Base-by-base conservation (phyloP, 805 yeast genomes). In the Ogataea nitratoaversa region DNA sequence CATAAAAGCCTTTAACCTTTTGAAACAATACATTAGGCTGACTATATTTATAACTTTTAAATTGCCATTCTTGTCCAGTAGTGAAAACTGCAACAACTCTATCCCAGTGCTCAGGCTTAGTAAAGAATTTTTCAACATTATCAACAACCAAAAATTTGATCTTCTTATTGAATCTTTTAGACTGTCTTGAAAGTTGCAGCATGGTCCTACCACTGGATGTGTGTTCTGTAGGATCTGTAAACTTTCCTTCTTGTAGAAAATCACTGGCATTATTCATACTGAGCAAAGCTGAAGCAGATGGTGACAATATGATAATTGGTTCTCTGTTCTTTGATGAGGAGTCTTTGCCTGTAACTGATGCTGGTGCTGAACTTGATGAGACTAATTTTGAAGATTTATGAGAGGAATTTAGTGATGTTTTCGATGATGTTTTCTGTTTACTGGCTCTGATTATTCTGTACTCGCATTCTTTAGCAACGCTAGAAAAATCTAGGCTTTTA, bases 21-120 rank as follows among this genome's bases (percentile, higher is more conserved):
- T 84, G 93, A 63, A 93, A 93, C 48, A 93, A 70, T 32, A 70
- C 70, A 44, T 83, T 79, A 2, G 99, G 96, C 40, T 82, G 78
- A 30, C 79, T 72, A 79, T 89, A 84, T 58, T 83, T 84, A 64
- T 91, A 93, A 53, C 80, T 78, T 56, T 85, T 78, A 66, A 93
- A 87, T 66, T 93, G 99, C 99, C 99, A 93, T 40, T 82, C 72
- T 66, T 93, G 99, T 11, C 99, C 99, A 9, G 97, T 91, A 14
- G 96, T 91, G 67, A 93, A 83, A 29, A 93, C 85, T 0, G 95
- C 97, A 36, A 91, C 86, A 1, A 93, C 97, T 43, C 99, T 76
- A 57, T 88, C 95, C 99, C 99, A 93, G 65, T 93, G 88, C 60
- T 93, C 98, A 3, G 96, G 95, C 59, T 90, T 91, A 19, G 85